A percentile compares a stretch with the other conserved stretches of the same genome.
Evolutionary conservation across 176 grass and related monocot genomes (phyloP).

Genomic region (Melocanna baccifera): DNA sequence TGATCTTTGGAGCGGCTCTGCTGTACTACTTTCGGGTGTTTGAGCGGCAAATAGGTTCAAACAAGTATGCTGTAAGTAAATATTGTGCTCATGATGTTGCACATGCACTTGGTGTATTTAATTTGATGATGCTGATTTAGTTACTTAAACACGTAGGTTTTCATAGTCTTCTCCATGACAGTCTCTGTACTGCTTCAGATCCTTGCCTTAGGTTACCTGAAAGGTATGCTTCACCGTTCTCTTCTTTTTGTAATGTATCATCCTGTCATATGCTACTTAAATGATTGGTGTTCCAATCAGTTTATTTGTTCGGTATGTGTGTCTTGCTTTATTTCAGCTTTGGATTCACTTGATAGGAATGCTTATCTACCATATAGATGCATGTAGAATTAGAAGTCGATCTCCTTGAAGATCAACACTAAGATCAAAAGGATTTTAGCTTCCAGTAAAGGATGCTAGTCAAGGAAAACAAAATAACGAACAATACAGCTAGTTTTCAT

Average conservation of each 20-base stretch:
- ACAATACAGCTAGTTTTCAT: not conserved
- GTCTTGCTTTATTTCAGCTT: constrained; percentile 12
- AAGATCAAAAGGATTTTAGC: not conserved
- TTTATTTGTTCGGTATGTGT: constrained; percentile 5
- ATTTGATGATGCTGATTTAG: constrained; percentile 29
- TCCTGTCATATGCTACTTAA: not conserved
- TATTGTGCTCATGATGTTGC: not conserved
- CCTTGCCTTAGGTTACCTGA: constrained; percentile 75
- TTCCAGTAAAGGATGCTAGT: not conserved
- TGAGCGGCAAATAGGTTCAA: constrained; percentile 88
- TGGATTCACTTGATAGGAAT: not conserved
- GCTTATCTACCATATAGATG: not conserved
- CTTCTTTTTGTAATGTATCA: not conserved
- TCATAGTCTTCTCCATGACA: constrained; percentile 65
- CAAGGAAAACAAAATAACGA: not conserved
- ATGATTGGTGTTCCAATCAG: not conserved
- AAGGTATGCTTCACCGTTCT: constrained; percentile 34
- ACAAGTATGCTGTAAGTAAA: constrained; percentile 79
- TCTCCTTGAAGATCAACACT: not conserved
- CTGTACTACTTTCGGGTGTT: constrained; percentile 97
- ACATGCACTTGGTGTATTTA: not conserved
- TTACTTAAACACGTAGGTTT: constrained; percentile 56
- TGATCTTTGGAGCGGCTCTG: constrained; percentile 76
- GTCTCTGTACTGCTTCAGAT: constrained; percentile 68
- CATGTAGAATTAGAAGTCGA: not conserved